phyloP scores from a whole-genome alignment of 495 filamentous ascomycete genomes.

The Bathelium albidoporum region DNA sequence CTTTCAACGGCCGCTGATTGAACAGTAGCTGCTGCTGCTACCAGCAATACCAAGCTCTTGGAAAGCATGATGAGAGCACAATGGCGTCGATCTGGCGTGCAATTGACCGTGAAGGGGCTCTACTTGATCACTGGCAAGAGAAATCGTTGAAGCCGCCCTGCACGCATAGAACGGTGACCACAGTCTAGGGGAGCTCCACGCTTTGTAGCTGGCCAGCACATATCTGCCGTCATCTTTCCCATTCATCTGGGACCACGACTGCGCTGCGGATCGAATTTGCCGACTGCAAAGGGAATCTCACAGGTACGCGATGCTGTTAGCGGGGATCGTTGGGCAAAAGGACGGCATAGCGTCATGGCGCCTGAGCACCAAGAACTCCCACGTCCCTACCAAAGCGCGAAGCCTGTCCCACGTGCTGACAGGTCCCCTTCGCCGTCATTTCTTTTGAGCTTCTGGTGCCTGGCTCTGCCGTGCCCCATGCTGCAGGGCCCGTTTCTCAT shows the following conservation, averaged over 20 bases:
- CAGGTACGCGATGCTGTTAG: neutral
- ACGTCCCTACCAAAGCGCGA: neutral
- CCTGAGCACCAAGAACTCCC: neutral
- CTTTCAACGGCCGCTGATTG: neutral
- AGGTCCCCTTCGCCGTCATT: neutral
- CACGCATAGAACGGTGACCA: neutral
- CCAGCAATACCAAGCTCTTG: neutral
- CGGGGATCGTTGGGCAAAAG: neutral
- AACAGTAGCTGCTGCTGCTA: neutral
- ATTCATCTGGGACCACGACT: neutral
- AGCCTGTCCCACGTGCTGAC: neutral
- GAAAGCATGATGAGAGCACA: neutral
- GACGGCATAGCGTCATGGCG: neutral
- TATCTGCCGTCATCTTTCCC: neutral
- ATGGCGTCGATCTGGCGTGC: neutral
- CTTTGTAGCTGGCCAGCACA: neutral
- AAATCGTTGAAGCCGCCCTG: neutral
- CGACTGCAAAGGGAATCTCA: neutral
- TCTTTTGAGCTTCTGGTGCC: neutral
- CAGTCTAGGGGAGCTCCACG: neutral
- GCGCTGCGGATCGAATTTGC: neutral
- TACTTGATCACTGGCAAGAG: neutral
- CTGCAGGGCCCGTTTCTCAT: neutral
- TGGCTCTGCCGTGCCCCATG: neutral
- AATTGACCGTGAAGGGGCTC: neutral